A percentile compares a stretch with the other conserved stretches of the same genome.
Evolutionary conservation across 257 asterid species (phyloP).

Genomic region (Thymus quinquecostatus): DNA sequence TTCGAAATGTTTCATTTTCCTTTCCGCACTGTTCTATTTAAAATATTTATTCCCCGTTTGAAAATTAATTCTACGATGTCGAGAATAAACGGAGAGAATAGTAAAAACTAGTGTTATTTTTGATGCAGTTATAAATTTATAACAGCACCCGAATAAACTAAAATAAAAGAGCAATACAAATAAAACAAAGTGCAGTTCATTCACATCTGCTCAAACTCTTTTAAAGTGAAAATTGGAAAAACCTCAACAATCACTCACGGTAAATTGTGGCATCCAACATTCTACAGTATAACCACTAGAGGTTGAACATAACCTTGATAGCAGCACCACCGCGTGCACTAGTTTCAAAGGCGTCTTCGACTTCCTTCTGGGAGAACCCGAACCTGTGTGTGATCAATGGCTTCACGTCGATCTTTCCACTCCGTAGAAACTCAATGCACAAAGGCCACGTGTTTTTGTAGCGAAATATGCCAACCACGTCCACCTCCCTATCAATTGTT

Average conservation of each 20-base stretch:
- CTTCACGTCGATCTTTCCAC: constrained; percentile 89
- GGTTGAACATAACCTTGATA: constrained; percentile 93
- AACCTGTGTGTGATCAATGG: constrained; percentile 90
- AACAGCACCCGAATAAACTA: no score
- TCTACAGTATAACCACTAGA: constrained; percentile 36
- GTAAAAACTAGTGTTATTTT: no score
- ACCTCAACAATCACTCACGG: background rate
- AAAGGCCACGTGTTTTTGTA: constrained; percentile 95
- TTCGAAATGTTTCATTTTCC: no score
- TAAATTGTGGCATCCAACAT: constrained; percentile 5
- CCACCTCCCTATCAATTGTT: constrained; percentile 67
- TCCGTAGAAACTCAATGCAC: constrained; percentile 78
- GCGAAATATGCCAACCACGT: constrained; percentile 85
- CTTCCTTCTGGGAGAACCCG: constrained; percentile 76
- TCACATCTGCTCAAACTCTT: no score
- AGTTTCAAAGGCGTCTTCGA: constrained; percentile 86
- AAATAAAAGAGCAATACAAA: no score
- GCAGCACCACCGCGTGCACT: constrained; percentile 89
- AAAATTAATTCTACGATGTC: no score
- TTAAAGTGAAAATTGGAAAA: background rate
- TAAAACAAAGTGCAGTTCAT: no score
- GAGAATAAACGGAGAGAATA: no score
- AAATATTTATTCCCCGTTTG: no score
- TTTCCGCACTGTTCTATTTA: no score
- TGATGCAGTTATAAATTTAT: no score